Evolutionary conservation across 148 eudicot genomes (phyloP).

Genomic region (Nyssa sinensis): DNA sequence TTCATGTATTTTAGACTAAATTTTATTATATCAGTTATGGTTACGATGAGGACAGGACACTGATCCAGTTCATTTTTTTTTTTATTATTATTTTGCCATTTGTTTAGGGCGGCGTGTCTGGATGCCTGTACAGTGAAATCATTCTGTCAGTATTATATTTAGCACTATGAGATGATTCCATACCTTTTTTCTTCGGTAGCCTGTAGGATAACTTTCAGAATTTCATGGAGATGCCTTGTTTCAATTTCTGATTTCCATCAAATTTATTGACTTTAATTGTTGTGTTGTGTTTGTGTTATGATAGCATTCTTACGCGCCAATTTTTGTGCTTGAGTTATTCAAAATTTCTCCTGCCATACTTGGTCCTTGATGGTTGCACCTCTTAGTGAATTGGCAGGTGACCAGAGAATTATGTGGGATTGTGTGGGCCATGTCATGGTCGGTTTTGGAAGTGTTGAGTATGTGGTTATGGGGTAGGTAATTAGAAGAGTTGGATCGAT

Average conservation of each 20-base stretch:
- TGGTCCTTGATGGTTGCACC: not conserved
- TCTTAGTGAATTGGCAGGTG: not conserved
- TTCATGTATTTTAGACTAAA: not conserved
- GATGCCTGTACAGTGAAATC: not conserved
- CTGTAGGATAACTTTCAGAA: no score
- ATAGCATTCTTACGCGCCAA: not conserved
- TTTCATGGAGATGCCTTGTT: not conserved
- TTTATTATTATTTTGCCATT: not conserved
- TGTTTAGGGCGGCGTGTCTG: not conserved
- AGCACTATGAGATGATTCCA: not conserved
- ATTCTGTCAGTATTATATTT: not conserved
- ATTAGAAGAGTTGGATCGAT: not conserved
- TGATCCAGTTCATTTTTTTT: not conserved
- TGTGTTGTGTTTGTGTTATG: not conserved
- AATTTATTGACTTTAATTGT: not conserved
- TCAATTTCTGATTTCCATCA: conserved; percentile 1
- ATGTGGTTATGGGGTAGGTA: not conserved
- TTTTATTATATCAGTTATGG: not conserved
- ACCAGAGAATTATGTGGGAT: not conserved
- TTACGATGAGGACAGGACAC: not conserved
- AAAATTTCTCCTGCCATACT: not conserved
- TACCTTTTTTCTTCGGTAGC: not conserved
- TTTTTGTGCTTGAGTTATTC: not conserved
- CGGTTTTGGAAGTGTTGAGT: not conserved
- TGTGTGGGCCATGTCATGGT: not conserved